These are phyloP conservation scores for Fomitopsis palustris DNA, from an alignment of 1,284 basidiomycete species.

Conservation along the genomic window DNA sequence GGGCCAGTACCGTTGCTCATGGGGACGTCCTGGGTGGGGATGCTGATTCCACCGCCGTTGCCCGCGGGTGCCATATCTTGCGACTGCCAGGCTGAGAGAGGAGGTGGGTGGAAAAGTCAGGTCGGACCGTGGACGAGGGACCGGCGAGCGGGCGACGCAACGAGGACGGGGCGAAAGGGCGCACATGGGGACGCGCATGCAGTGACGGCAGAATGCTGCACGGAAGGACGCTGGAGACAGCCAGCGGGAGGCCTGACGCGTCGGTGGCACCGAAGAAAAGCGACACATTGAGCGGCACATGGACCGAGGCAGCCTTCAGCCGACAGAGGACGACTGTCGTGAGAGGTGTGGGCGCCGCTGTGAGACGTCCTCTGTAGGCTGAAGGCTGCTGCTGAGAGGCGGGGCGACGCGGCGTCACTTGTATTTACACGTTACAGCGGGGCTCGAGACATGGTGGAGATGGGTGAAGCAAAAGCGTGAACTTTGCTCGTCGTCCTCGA, in stretches of 20 bases:
- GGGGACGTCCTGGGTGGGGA: slow-evolving; percentile 54
- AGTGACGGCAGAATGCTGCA: slow-evolving; percentile 13
- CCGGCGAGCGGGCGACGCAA: slow-evolving; percentile 19
- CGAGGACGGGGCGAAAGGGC: slow-evolving; percentile 18
- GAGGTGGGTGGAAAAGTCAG: slow-evolving; percentile 26
- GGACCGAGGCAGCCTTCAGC: slow-evolving; percentile 25
- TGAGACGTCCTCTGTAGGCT: slow-evolving; percentile 22
- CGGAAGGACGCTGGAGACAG: slow-evolving; percentile 9
- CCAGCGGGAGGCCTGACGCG: slow-evolving; percentile 12
- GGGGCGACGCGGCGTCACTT: slow-evolving; percentile 11
- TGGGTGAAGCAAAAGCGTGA: slow-evolving; percentile 33
- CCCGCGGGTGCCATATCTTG: slow-evolving; percentile 68
- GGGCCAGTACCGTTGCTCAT: slow-evolving; percentile 34
- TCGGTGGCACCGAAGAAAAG: slow-evolving; percentile 16
- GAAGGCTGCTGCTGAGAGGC: slow-evolving; percentile 18
- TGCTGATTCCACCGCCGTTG: slow-evolving; percentile 57
- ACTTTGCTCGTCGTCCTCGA: slow-evolving; percentile 28
- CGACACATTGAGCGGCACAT: slow-evolving; percentile 1
- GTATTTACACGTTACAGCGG: slow-evolving; percentile 10
- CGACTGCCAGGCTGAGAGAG: slow-evolving; percentile 67
- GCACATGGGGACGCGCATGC: slow-evolving; percentile 9
- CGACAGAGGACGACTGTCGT: slow-evolving; percentile 24
- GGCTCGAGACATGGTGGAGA: slow-evolving; percentile 11
- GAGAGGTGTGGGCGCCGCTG: slow-evolving; percentile 10
- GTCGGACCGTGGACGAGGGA: slow-evolving; percentile 28